Conservation (phyloP, 257 asterid species). For the Pogostemon cablin region DNA sequence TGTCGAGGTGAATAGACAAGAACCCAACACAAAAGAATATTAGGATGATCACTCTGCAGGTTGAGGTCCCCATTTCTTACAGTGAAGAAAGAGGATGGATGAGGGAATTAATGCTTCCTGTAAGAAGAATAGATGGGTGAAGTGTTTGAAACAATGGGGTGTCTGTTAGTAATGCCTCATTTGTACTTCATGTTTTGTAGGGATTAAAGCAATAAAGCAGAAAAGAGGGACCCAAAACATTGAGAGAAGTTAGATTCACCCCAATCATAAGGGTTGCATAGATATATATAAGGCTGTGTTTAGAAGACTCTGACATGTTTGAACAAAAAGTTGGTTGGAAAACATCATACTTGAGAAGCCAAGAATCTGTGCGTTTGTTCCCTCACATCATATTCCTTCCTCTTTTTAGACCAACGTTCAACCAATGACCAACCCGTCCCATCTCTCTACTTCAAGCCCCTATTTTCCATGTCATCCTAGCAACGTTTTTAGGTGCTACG, state of each 20-base stretch:
- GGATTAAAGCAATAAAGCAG: slow-evolving; percentile 59
- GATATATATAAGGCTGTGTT: slow-evolving; percentile 68
- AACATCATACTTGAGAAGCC: slow-evolving; percentile 73
- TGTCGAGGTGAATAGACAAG: slow-evolving; percentile 32
- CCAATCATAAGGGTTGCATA: slow-evolving; percentile 81
- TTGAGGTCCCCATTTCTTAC: slow-evolving; percentile 53
- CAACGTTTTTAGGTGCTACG: not conserved
- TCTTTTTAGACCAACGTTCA: slow-evolving; percentile 60
- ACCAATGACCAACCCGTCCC: slow-evolving; percentile 27
- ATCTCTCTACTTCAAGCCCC: slow-evolving; percentile 2
- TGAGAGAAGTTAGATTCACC: slow-evolving; percentile 62
- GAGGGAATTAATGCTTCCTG: not conserved
- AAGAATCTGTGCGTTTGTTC: slow-evolving; percentile 70
- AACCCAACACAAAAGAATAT: slow-evolving; percentile 47
- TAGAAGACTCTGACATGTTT: slow-evolving; percentile 81
- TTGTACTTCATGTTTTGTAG: slow-evolving; percentile 19
- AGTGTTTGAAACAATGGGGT: slow-evolving; percentile 24
- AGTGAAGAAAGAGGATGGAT: slow-evolving; percentile 23
- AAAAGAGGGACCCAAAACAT: slow-evolving; percentile 47
- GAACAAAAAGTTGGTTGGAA: slow-evolving; percentile 62
- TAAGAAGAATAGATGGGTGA: not conserved
- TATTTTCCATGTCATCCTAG: slow-evolving; percentile 37
- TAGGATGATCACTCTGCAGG: slow-evolving; percentile 41
- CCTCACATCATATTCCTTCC: slow-evolving; percentile 55
- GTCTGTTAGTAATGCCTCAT: slow-evolving; percentile 11